Conservation (phyloP, 73 alveolate genomes). For the Breviolum minutum region DNA sequence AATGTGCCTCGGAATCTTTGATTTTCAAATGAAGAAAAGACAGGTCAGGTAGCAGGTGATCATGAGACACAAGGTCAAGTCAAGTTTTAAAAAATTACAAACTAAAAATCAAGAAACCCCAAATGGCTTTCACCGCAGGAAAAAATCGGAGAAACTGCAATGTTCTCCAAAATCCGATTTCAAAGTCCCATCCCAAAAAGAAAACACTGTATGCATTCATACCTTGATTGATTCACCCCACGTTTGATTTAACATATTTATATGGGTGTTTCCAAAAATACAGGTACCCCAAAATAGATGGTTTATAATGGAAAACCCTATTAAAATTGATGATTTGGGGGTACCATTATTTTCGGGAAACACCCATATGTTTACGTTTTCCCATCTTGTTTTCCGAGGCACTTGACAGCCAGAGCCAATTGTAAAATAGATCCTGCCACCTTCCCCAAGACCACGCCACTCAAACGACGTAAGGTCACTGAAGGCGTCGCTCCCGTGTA, state of each 20-base stretch:
- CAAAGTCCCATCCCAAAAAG: not conserved
- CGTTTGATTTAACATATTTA: not conserved
- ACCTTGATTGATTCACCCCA: not conserved
- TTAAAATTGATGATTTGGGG: too few species aligned
- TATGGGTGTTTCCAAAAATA: too few species aligned
- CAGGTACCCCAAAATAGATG: too few species aligned
- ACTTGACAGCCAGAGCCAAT: constrained; percentile 46
- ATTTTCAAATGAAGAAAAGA: too few species aligned
- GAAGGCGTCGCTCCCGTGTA: constrained; percentile 86
- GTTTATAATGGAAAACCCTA: too few species aligned
- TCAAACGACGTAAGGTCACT: constrained; percentile 63
- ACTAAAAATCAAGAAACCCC: not conserved
- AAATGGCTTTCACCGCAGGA: too few species aligned
- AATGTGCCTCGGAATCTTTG: constrained; percentile 28
- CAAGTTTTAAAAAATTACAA: not conserved
- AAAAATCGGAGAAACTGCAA: too few species aligned
- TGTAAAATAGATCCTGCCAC: constrained; percentile 85
- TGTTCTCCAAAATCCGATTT: not conserved
- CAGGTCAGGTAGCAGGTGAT: too few species aligned
- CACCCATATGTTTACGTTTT: too few species aligned
- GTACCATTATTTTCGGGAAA: too few species aligned
- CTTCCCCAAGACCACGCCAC: constrained; percentile 85
- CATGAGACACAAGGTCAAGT: not conserved
- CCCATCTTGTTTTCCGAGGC: not conserved
- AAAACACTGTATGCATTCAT: not conserved